Percentiles rank a stretch among this genome's conserved stretches.
phyloP scores from a whole-genome alignment of 371 early-diverging fungal species.

The Cokeromyces recurvatus region DNA sequence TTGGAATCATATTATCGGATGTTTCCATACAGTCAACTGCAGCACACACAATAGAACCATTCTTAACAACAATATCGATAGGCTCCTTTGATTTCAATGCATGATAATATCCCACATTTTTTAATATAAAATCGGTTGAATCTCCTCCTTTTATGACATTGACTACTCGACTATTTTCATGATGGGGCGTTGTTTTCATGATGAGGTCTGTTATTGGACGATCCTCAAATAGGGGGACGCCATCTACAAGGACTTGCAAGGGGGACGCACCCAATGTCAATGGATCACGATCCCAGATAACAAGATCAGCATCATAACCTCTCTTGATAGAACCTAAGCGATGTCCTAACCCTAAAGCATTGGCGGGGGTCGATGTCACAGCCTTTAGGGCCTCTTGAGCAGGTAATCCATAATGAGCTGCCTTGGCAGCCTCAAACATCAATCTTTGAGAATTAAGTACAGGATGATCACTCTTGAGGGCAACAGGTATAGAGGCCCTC shows the following conservation, averaged over 20 bases:
- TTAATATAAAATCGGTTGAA: constrained; percentile 9
- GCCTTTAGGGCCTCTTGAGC: constrained; percentile 56
- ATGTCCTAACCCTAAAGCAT: constrained; percentile 66
- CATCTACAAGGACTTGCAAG: constrained; percentile 67
- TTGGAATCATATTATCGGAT: constrained; percentile 8
- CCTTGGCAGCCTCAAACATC: constrained; percentile 72
- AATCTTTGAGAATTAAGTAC: constrained; percentile 67
- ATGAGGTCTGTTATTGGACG: constrained; percentile 10
- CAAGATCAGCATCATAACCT: constrained; percentile 77
- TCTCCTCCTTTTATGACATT: too few species aligned
- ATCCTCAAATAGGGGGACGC: constrained; percentile 47
- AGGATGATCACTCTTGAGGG: constrained; percentile 78
- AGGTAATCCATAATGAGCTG: constrained; percentile 65
- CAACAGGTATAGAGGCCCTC: constrained; percentile 64
- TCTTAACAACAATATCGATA: constrained; percentile 37
- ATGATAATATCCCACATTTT: too few species aligned
- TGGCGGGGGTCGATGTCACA: constrained; percentile 72
- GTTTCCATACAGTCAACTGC: constrained; percentile 27
- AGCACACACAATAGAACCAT: constrained; percentile 47
- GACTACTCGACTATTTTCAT: constrained; percentile 39
- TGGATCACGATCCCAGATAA: constrained; percentile 65
- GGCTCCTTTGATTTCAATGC: too few species aligned
- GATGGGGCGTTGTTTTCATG: constrained; percentile 10
- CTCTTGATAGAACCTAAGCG: constrained; percentile 60
- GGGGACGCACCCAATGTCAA: constrained; percentile 67